Percentiles rank a stretch among this genome's conserved stretches.
phyloP scores from a whole-genome alignment of 768 basidiomycete genomes.

The Daedaleopsis nitida region DNA sequence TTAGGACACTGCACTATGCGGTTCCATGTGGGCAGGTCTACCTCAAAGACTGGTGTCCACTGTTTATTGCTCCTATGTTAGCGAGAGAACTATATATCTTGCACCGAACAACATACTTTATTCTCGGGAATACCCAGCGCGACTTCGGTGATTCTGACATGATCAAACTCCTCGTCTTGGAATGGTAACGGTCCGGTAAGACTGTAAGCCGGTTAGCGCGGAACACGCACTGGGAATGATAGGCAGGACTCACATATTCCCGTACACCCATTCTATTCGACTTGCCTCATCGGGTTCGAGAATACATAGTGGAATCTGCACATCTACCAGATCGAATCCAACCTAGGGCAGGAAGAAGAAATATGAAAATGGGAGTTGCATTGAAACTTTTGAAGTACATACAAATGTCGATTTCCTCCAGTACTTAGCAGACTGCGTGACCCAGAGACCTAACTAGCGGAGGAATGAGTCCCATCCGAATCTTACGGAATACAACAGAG shows the following conservation, averaged over 20 bases:
- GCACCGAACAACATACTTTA: constrained; percentile 44
- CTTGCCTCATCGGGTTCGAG: constrained; percentile 52
- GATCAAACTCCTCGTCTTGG: constrained; percentile 80
- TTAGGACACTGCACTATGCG: neutral
- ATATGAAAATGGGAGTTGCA: neutral
- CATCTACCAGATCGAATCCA: constrained; percentile 76
- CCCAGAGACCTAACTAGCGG: constrained; percentile 66
- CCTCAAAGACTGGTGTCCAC: constrained; percentile 73
- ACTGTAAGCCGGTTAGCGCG: constrained; percentile 37
- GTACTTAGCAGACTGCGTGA: constrained; percentile 69
- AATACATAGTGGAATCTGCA: constrained; percentile 61
- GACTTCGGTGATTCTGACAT: constrained; percentile 56
- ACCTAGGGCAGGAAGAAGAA: constrained; percentile 44
- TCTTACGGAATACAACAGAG: too few species aligned
- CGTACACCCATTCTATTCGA: constrained; percentile 72
- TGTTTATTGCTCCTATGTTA: constrained; percentile 26
- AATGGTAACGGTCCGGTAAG: constrained; percentile 76
- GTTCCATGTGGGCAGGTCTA: constrained; percentile 30
- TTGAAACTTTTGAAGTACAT: constrained; percentile 29
- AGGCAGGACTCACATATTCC: constrained; percentile 64
- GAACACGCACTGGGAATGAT: neutral
- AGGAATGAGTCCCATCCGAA: neutral
- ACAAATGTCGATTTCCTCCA: constrained; percentile 73
- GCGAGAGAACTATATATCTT: neutral
- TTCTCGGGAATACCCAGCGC: constrained; percentile 65